Percentiles rank a stretch among this genome's conserved stretches.
phyloP scores from a whole-genome alignment of 345 rosid species.

The Arabidopsis arenosa region DNA sequence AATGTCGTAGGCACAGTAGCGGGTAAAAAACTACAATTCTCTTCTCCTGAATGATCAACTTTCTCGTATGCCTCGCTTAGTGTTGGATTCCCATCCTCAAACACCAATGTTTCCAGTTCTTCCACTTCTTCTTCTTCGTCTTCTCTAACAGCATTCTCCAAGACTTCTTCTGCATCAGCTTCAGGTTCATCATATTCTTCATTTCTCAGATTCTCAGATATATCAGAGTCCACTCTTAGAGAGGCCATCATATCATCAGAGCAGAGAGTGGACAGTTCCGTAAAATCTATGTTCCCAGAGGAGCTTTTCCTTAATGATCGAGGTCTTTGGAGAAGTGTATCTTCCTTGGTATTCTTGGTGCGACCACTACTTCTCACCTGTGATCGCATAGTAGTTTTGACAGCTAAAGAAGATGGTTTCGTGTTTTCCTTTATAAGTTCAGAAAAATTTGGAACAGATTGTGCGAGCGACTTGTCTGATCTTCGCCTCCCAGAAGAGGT shows the following conservation, averaged over 20 bases:
- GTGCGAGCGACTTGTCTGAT: slow-evolving; percentile 65
- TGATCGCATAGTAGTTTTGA: slow-evolving; percentile 56
- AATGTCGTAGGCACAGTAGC: slow-evolving; percentile 56
- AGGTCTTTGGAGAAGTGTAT: slow-evolving; percentile 53
- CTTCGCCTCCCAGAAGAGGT: slow-evolving; percentile 59
- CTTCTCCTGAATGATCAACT: slow-evolving; percentile 63
- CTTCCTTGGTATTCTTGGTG: slow-evolving; percentile 69
- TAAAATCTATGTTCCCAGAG: slow-evolving; percentile 60
- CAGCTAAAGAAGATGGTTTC: slow-evolving; percentile 64
- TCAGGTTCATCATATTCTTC: slow-evolving; percentile 56
- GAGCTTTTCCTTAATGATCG: slow-evolving; percentile 66
- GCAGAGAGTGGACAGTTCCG: slow-evolving; percentile 46
- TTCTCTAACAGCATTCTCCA: slow-evolving; percentile 48
- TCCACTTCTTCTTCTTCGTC: slow-evolving; percentile 46
- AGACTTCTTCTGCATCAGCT: slow-evolving; percentile 57
- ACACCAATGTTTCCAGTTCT: slow-evolving; percentile 51
- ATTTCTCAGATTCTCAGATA: slow-evolving; percentile 53
- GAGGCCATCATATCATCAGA: slow-evolving; percentile 54
- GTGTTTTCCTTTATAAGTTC: slow-evolving; percentile 92
- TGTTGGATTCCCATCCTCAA: slow-evolving; percentile 52
- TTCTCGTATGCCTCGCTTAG: slow-evolving; percentile 64
- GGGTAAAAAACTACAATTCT: slow-evolving; percentile 62
- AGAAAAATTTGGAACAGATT: slow-evolving; percentile 77
- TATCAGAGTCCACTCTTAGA: slow-evolving; percentile 55
- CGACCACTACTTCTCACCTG: slow-evolving; percentile 63